Conservation (phyloP, 2,329 filamentous ascomycete species). For the Talaromyces sp. region DNA sequence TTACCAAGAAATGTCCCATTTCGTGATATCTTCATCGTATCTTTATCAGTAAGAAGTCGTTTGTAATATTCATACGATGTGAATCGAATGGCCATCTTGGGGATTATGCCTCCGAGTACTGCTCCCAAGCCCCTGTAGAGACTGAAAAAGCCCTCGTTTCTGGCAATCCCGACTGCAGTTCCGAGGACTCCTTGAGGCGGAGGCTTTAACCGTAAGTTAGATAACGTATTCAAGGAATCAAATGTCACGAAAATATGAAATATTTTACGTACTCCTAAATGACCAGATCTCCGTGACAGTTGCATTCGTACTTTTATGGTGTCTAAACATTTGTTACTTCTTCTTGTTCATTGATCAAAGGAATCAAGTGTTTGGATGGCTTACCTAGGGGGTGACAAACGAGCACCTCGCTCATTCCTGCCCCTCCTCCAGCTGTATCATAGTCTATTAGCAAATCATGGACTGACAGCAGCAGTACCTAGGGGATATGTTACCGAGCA, state of each 20-base stretch:
- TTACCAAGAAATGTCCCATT: slow-evolving; percentile 65
- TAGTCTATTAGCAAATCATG: neutral
- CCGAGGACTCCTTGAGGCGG: neutral
- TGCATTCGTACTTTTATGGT: slow-evolving; percentile 99
- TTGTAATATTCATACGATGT: slow-evolving; percentile 97
- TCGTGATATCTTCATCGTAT: slow-evolving; percentile 63
- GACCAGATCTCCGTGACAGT: slow-evolving; percentile 76
- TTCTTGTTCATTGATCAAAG: no score
- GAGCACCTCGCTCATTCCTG: slow-evolving; percentile 98
- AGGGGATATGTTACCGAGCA: neutral
- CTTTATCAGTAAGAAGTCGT: slow-evolving; percentile 65
- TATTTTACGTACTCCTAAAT: slow-evolving; percentile 60
- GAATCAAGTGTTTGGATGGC: no score
- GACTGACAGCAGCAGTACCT: neutral
- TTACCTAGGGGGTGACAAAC: slow-evolving; percentile 87
- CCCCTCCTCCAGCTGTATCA: slow-evolving; percentile 78
- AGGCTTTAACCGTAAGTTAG: neutral
- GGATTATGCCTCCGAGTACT: slow-evolving; percentile 90
- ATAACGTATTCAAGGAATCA: neutral
- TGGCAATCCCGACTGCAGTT: slow-evolving; percentile 80
- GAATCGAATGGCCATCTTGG: slow-evolving; percentile 99
- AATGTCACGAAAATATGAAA: neutral
- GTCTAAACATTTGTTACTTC: slow-evolving; percentile 57
- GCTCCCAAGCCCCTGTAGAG: slow-evolving; percentile 98
- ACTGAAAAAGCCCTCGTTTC: slow-evolving; percentile 82